Base-by-base conservation (phyloP, 2,329 filamentous ascomycete genomes). In the Cryphonectria japonica region DNA sequence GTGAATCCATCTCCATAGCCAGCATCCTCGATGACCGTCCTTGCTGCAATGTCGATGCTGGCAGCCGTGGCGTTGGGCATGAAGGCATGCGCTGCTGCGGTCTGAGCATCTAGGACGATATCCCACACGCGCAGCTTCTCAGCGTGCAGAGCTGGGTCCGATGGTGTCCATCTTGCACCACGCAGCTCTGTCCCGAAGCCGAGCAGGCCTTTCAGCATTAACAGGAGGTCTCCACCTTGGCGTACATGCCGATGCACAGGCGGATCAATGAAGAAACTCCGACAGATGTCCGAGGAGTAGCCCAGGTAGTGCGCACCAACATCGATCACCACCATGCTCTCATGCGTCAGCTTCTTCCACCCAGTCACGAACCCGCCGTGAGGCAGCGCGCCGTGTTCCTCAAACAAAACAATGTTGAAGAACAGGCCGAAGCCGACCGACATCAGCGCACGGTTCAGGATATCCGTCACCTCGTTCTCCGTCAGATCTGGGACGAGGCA, bases 331-430 rank as follows among this genome's bases (percentile, higher is more conserved):
- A 91, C 80, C 78, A 91, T 87, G 41, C 83, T 88, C 57, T 88
- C 85, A 16, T 83, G 75, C 14, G 85, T 84, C 11, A 90, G 78
- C 63, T 83, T 81, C 75, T 87, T 87, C 22, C 79, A 79, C 2
- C 86, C 86, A 8, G 86, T 83, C 14, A 83, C 83, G 72, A 86
- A 85, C 1, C 86, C 86, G 0, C 86, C 86, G 72, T 88, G 86
- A 0, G 86, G 85, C 6, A 87, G 79, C 0, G 86, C 85, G 0
- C 85, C 85, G 66, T 86, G 82, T 73, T 86, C 84, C 62, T 87
- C 88, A 69, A 91, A 91, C 4, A 90, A 82, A 0, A 91, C 89
- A 71, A 91, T 88, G 75, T 91, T 85, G 77, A 91, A 91, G 78
- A 91, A 90, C 0, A 86, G 83, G 22, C 85, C 79, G 74, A 91